A percentile compares a stretch with the other conserved stretches of the same genome.
phyloP scores from a whole-genome alignment of 2,329 filamentous ascomycete species.

The Fusarium marasasianum region DNA sequence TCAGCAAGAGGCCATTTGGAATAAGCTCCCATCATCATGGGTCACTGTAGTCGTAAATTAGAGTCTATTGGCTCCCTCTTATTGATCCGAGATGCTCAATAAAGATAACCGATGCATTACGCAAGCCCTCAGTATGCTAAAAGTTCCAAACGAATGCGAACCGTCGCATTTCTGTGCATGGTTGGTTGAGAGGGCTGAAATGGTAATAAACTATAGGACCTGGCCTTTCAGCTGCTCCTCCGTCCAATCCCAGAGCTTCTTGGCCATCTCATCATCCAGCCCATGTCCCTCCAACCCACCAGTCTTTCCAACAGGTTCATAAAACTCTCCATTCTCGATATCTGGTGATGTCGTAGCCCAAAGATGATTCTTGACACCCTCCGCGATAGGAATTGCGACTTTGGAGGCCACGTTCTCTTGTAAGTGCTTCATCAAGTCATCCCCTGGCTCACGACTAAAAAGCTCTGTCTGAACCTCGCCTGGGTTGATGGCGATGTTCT shows the following conservation, averaged over 20 bases:
- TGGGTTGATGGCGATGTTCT: conserved; percentile 3
- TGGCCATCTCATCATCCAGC: not conserved
- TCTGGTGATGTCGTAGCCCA: not conserved
- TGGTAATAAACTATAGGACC: too few relatives aligned
- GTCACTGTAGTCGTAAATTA: too few relatives aligned
- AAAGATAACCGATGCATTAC: too few relatives aligned
- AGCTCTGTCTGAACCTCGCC: not conserved
- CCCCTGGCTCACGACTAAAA: not conserved
- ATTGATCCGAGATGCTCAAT: too few relatives aligned
- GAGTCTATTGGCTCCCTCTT: too few relatives aligned
- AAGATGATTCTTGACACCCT: conserved; percentile 4
- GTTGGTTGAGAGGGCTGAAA: too few relatives aligned
- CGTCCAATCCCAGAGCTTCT: conserved; percentile 5
- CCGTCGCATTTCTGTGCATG: too few relatives aligned
- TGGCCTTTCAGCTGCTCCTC: not conserved
- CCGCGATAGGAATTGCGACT: accelerated
- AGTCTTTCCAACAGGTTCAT: conserved; percentile 7
- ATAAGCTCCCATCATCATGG: too few relatives aligned
- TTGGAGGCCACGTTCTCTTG: not conserved
- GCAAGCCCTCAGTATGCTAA: too few relatives aligned
- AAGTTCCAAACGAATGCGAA: too few relatives aligned
- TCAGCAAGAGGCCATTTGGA: too few relatives aligned
- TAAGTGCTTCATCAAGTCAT: not conserved
- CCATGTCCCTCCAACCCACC: not conserved
- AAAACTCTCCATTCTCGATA: not conserved